Conservation (phyloP, 495 filamentous ascomycete genomes). For the Neurospora sp. region DNA sequence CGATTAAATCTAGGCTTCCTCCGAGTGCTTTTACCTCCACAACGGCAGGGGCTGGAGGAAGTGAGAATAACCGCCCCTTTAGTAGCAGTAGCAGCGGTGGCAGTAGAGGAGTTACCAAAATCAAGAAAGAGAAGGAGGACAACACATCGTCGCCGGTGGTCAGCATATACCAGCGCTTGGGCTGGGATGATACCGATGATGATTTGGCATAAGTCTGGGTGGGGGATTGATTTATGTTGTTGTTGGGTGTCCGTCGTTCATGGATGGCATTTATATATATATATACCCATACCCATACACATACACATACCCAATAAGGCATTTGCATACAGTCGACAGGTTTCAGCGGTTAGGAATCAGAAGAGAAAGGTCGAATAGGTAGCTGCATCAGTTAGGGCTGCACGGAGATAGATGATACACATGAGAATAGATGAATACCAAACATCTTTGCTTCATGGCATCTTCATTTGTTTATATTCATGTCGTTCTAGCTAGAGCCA, state of each 20-base stretch:
- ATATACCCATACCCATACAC: background rate
- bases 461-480: background rate
- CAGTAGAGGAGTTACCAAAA: background rate
- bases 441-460: background rate
- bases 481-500: background rate
- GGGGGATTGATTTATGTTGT: background rate
- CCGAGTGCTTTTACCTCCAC: background rate
- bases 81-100: background rate
- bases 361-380: too few species aligned
- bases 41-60: background rate
- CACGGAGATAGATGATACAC: background rate
- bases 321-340: background rate
- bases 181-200: constrained; percentile 52
- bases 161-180: constrained; percentile 58
- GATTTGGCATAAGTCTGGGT: constrained; percentile 9
- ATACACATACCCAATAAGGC: background rate
- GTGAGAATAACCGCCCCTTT: background rate
- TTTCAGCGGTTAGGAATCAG: background rate
- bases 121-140: constrained; percentile 26
- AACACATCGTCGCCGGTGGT: constrained; percentile 1
- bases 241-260: background rate
- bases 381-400: background rate
- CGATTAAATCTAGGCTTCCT: constrained; percentile 23
- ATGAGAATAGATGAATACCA: background rate
- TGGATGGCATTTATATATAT: background rate